These are phyloP conservation scores for Fusarium multiceps DNA, from an alignment of 2,329 filamentous ascomycete genomes.

Conservation along the genomic window DNA sequence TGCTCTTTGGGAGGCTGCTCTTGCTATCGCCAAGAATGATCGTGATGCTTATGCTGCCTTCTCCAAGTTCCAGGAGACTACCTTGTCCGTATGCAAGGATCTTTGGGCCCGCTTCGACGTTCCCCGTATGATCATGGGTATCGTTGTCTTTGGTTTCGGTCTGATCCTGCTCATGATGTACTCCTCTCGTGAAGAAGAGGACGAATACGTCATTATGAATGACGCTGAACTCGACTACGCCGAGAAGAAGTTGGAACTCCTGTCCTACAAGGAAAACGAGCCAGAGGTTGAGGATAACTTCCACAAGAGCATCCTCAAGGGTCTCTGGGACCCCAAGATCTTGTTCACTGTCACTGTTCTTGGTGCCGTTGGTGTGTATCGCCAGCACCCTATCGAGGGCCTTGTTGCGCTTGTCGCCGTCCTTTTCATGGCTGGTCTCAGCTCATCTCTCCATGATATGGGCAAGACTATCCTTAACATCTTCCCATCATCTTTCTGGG, in stretches of 20 bases:
- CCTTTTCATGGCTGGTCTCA: conserved; percentile 56
- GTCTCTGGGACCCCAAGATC: conserved; percentile 52
- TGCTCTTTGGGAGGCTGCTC: conserved; percentile 62
- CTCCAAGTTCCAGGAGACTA: conserved; percentile 79
- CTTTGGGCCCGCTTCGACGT: conserved; percentile 95
- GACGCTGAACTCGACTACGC: conserved; percentile 69
- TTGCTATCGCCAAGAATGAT: conserved; percentile 54
- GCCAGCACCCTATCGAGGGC: conserved; percentile 49
- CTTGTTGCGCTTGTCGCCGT: conserved; percentile 55
- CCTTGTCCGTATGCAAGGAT: conserved; percentile 80
- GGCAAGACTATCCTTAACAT: conserved; percentile 63
- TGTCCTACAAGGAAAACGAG: conserved; percentile 50
- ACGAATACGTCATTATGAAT: conserved; percentile 65
- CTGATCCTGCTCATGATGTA: conserved; percentile 79
- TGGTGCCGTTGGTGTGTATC: conserved; percentile 47
- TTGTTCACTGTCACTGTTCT: conserved; percentile 48
- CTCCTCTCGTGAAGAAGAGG: conserved; percentile 68
- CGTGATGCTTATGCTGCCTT: conserved; percentile 68
- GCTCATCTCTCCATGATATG: conserved; percentile 55
- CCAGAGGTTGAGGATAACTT: conserved; percentile 55
- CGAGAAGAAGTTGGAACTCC: conserved; percentile 67
- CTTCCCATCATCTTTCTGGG: conserved; percentile 83
- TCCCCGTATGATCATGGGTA: conserved; percentile 83
- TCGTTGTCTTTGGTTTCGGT: conserved; percentile 75
- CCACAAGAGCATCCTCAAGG: conserved; percentile 51